Evolutionary conservation across 1,284 basidiomycete genomes (phyloP), one percentile per base, ranked within the genome.

Genomic region (Blastosporella zonata): DNA sequence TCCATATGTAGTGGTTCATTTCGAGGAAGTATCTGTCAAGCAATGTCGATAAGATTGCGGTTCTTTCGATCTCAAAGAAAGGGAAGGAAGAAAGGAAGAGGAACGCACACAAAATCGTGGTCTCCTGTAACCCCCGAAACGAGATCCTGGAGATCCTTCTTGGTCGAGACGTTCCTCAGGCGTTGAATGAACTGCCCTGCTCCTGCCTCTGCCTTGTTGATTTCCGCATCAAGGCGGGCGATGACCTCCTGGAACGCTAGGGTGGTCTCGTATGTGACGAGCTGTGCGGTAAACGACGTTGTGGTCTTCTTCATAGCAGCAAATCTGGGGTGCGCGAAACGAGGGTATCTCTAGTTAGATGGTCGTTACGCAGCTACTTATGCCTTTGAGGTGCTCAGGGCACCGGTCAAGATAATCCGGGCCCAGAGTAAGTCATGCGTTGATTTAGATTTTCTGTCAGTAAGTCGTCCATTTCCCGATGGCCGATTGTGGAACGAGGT

Each of bases 21-120:
- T 74, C 68, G 9, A 61, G 50, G 60, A 81, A 81, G 47, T 74
- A 73, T 17, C 79, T 80, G 51, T 39, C 7, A 7, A 27, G 5
- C 5, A 27, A 9, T 27, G 5, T 27, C 6, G 9, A 27, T 18
- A 15, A 15, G 18, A 27, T 41, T 6, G 44, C 15, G 33, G 9
- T 18, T 20, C 15, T 4, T 20, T 46, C 12, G 45, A 33, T 34
- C 6, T 6, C n/a, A 18, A 10, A 29, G 2, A 42, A 34, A 31
- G 29, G 22, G 1, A 23, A 34, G 35, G 33, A 20, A 8, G 40
- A 8, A 36, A 13, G 29, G 8, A 4, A 17, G 20, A 20, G 5
- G 6, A 20, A 59, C 70, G 35, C 47, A 80, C 79, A 77, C 48
- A 53, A 81, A 81, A 43, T 75, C 71, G 13, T 67, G 66, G 13